Evolutionary conservation across 495 filamentous ascomycete species (phyloP), one percentile per base, ranked within the genome.

Genomic region (Talaromyces trachyspermus): DNA sequence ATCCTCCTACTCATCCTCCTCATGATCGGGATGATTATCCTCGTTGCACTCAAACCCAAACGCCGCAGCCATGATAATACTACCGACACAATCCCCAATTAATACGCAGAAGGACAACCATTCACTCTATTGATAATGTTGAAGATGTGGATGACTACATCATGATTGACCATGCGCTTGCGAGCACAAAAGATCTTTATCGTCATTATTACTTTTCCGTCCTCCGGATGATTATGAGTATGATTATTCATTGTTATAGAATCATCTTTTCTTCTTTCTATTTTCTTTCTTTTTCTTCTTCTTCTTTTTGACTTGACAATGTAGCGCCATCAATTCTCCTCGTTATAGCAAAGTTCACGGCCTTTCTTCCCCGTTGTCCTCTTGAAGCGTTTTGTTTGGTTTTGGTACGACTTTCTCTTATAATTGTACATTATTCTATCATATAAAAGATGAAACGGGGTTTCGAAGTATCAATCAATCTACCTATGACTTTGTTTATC

Each of bases 1-100:
- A 87, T 97, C 29, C 74, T 98, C 18, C 68, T 98, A 10, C 65
- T 98, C n/a, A 56, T 92, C 5, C 67, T 98, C 4, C 58, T 97
- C 14, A 81, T 97, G 29, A 76, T 84, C 8, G 92, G 84, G 19
- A 73, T 95, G 71, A 79, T 98, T 41, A 95, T 98, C 51, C 61
- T 98, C 17, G 65, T 98, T 1, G 64, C 84, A 4, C 69, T 95
- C 43, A 98, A 98, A 63, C 86, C 92, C 2, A 90, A 85, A 54
- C 72, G 68, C 38, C 63, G 66, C 46, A 51, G 38, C 38, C 57
- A 61, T 17, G 26, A 9, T 26, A 42, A 17, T 26, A 42, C 4
- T 17, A 42, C 27, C 51, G 12, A 37, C 59, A 11, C 51, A 50
- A 26, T 30, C 53, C 7, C 51, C 62, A 54, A 57, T 18, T 56